Conservation (phyloP, 441 rosid species). For the Pelargonium fulgidum region DNA sequence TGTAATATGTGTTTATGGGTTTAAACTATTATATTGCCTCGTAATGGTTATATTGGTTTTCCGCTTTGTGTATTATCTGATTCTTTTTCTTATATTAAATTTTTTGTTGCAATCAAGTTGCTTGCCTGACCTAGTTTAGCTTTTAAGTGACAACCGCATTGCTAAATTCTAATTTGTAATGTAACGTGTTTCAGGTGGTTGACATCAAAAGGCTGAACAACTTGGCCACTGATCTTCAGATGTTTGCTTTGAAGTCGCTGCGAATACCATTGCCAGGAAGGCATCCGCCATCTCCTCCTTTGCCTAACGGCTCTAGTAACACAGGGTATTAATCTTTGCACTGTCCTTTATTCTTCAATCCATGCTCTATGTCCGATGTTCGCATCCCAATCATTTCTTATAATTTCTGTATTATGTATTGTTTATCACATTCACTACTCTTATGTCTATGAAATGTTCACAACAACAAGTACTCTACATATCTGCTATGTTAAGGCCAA, state of each 20-base stretch:
- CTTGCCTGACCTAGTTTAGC: neutral
- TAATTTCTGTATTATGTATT: neutral
- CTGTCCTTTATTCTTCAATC: neutral
- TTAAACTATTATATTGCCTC: no score
- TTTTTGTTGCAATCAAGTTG: neutral
- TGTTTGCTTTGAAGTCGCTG: slow-evolving; percentile 53
- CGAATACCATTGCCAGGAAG: slow-evolving; percentile 60
- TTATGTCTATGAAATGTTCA: no score
- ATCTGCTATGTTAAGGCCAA: no score
- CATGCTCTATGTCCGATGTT: neutral
- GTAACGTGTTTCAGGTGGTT: slow-evolving; percentile 32
- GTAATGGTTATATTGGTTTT: no score
- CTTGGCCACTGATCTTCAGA: slow-evolving; percentile 57
- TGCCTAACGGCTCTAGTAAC: slow-evolving; percentile 29
- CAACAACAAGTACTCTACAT: no score
- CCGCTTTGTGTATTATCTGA: no score
- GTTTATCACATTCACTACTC: no score
- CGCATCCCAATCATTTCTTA: neutral
- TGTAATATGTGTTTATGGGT: no score
- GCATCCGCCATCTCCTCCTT: slow-evolving; percentile 44
- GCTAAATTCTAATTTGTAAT: neutral
- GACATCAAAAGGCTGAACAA: slow-evolving; percentile 56
- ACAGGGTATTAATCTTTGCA: slow-evolving; percentile 27
- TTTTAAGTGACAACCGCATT: no score
- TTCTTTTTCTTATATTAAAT: no score